Evolutionary conservation across 73 alveolate genomes (phyloP).

Genomic region (Blepharisma japonicum): DNA sequence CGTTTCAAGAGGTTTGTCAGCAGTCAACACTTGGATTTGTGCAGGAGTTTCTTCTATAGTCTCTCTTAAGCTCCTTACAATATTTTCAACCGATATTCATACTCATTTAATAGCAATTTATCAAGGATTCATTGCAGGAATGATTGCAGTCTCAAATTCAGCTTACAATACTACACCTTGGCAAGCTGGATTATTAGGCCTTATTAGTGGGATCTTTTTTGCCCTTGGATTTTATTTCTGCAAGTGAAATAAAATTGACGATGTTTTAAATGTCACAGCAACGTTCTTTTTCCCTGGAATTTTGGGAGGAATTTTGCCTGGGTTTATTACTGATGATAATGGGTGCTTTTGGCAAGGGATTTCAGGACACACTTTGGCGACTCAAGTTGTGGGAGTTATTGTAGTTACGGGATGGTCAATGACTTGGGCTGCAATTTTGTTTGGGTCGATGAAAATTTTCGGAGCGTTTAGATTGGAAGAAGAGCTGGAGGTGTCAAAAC

Average conservation of each 20-base stretch:
- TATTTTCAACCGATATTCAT: background rate
- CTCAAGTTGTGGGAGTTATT: background rate
- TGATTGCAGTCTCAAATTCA: slow-evolving; percentile 9
- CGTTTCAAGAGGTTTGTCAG: background rate
- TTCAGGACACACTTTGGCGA: background rate
- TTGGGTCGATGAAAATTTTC: background rate
- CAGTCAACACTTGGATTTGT: slow-evolving; percentile 22
- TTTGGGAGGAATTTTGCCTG: slow-evolving; percentile 17
- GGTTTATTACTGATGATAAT: background rate
- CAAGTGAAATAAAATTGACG: background rate
- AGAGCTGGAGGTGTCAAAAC: background rate
- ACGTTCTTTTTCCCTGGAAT: slow-evolving; percentile 24
- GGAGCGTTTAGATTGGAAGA: background rate
- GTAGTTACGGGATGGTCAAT: slow-evolving; percentile 19
- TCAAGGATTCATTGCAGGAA: slow-evolving; percentile 26
- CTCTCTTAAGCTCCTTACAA: slow-evolving; percentile 16
- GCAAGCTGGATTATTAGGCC: slow-evolving; percentile 19
- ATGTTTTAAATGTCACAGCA: background rate
- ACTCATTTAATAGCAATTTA: slow-evolving; percentile 23
- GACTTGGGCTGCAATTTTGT: slow-evolving; percentile 7
- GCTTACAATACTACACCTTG: background rate
- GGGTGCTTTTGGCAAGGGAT: slow-evolving; percentile 21
- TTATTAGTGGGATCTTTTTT: slow-evolving; percentile 3
- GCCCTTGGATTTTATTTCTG: background rate
- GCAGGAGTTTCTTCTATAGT: background rate